These are phyloP conservation scores for Circinella minor DNA, from an alignment of 371 early-diverging fungal species.

Conservation along the genomic window DNA sequence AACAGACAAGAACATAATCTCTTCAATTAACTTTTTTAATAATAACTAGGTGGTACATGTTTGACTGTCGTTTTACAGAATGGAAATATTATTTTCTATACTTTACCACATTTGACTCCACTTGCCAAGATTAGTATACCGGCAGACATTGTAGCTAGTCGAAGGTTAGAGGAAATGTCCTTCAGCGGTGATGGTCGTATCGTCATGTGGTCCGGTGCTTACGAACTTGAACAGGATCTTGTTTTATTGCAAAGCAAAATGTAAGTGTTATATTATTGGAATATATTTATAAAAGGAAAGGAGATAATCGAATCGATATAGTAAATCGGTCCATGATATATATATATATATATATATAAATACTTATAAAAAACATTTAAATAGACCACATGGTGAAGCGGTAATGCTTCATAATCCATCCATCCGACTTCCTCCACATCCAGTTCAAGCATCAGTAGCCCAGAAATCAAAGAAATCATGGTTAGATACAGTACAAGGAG, in stretches of 20 bases:
- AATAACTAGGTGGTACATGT: constrained; percentile 26
- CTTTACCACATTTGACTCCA: constrained; percentile 33
- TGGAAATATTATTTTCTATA: constrained; percentile 31
- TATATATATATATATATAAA: no score
- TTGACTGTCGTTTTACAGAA: constrained; percentile 27
- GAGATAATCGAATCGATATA: no score
- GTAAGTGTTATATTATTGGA: constrained; percentile 27
- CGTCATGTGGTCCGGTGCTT: constrained; percentile 48
- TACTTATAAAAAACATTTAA: no score
- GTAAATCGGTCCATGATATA: no score
- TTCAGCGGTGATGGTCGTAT: constrained; percentile 56
- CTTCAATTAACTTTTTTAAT: no score
- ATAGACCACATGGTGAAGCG: constrained; percentile 35
- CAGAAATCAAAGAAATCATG: constrained; percentile 40
- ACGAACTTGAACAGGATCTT: constrained; percentile 48
- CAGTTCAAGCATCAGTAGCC: constrained; percentile 24
- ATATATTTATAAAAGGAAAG: no score
- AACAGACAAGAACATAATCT: no score
- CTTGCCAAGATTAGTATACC: constrained; percentile 21
- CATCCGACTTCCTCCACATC: constrained; percentile 47
- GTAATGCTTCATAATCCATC: constrained; percentile 48
- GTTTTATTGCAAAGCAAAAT: constrained; percentile 34
- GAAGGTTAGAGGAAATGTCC: constrained; percentile 33
- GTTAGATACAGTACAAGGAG: constrained; percentile 51
- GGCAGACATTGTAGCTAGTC: neutral